These are phyloP conservation scores for Rosa persica DNA, from an alignment of 306 rosid genomes.

Conservation along the genomic window DNA sequence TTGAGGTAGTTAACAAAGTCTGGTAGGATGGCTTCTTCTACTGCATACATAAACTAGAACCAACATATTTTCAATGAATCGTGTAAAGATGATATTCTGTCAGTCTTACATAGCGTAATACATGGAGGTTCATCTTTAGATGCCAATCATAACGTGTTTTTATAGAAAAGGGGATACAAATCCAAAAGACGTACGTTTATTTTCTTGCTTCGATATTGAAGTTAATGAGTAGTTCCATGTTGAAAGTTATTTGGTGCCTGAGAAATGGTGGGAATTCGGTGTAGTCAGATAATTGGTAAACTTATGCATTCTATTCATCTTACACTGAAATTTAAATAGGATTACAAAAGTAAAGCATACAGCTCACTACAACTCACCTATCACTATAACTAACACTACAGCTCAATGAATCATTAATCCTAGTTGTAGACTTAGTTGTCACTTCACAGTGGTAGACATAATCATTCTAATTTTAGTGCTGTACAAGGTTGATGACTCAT, in stretches of 20 bases:
- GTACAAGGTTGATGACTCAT: no score
- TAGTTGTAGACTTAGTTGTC: no score
- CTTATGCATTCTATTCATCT: no score
- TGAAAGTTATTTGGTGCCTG: slow-evolving; percentile 49
- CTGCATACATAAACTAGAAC: slow-evolving; percentile 44
- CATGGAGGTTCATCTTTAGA: slow-evolving; percentile 39
- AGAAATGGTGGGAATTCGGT: slow-evolving; percentile 38
- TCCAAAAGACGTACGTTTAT: slow-evolving; percentile 52
- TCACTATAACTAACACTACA: no score
- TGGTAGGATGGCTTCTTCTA: slow-evolving; percentile 46
- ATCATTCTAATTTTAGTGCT: no score
- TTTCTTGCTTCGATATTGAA: slow-evolving; percentile 75
- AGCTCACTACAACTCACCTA: no score
- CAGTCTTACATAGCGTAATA: slow-evolving; percentile 47
- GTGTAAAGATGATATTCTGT: slow-evolving; percentile 36
- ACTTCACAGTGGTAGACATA: no score
- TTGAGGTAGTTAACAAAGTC: slow-evolving; percentile 46
- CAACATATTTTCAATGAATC: slow-evolving; percentile 41
- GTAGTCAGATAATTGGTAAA: no score
- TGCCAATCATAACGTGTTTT: slow-evolving; percentile 29
- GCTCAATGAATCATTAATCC: no score
- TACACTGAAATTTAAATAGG: no score
- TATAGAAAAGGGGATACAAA: slow-evolving; percentile 34
- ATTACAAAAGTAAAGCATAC: no score
- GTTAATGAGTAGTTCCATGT: slow-evolving; percentile 67